Percentiles rank a stretch among this genome's conserved stretches.
Conservation (phyloP, 1,139 yeast species). For the Yamadazyma sp. region DNA sequence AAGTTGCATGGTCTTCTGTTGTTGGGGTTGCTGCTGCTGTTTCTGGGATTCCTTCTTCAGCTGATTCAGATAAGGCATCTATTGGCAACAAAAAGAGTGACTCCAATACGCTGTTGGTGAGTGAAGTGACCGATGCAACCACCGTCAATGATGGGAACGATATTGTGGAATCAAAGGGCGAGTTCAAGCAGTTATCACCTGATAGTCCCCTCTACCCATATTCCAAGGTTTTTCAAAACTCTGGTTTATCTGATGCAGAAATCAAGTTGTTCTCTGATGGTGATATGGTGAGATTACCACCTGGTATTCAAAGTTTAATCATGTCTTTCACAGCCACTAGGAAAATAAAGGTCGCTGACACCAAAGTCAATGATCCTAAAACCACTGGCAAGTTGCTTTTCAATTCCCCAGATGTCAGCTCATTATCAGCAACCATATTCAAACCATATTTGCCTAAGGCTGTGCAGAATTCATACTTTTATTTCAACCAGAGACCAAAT, state of each 20-base stretch:
- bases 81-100: constrained; percentile 7
- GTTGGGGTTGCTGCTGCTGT: constrained; percentile 39
- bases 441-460: constrained; percentile 42
- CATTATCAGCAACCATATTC: constrained; percentile 31
- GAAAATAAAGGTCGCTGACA: constrained; percentile 17
- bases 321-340: constrained; percentile 50
- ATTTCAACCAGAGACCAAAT: constrained; percentile 10
- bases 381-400: constrained; percentile 6
- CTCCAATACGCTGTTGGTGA: constrained; percentile 7
- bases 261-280: constrained; percentile 36
- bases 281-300: constrained; percentile 55
- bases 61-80: constrained; percentile 11
- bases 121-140: constrained; percentile 2
- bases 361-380: background rate
- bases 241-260: constrained; percentile 33
- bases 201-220: constrained; percentile 17
- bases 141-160: constrained; percentile 1
- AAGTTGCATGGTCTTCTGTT: constrained; percentile 69
- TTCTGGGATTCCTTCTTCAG: constrained; percentile 27
- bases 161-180: background rate
- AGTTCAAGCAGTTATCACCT: constrained; percentile 2
- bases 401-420: constrained; percentile 19
- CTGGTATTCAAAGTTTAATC: constrained; percentile 70
- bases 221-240: constrained; percentile 30
- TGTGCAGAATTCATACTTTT: constrained; percentile 25